Evolutionary conservation across 768 basidiomycete genomes (phyloP).

Genomic region (Cystobasidium onofrii): DNA sequence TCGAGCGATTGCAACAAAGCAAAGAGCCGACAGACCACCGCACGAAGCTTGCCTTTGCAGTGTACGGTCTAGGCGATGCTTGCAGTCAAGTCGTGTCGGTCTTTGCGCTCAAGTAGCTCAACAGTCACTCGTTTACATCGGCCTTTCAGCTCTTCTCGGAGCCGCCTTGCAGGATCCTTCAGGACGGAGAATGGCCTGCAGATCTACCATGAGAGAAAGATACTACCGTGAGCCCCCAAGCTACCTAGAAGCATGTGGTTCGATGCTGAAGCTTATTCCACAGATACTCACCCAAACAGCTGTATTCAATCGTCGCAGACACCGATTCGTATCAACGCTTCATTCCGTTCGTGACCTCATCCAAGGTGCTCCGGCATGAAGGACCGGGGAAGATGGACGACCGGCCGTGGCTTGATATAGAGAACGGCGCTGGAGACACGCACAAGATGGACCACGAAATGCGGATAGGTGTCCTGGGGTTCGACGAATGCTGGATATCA

Average conservation of each 20-base stretch:
- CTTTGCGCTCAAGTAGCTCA: not conserved
- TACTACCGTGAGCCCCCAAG: constrained; percentile 64
- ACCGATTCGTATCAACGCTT: constrained; percentile 77
- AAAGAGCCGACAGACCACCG: not conserved
- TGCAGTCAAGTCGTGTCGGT: not conserved
- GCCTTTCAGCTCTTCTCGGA: constrained; percentile 28
- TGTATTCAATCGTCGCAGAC: constrained; percentile 80
- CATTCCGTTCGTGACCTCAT: constrained; percentile 75
- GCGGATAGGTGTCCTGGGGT: constrained; percentile 75
- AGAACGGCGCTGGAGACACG: constrained; percentile 43
- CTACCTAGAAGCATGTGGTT: not conserved
- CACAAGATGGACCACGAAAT: constrained; percentile 65
- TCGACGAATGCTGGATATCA: constrained; percentile 80
- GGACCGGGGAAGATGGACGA: not conserved
- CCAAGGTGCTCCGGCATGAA: constrained; percentile 53
- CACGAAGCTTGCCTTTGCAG: not conserved
- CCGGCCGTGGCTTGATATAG: constrained; percentile 37
- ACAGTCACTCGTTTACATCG: constrained; percentile 19
- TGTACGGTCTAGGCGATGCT: not conserved
- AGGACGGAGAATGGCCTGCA: constrained; percentile 50
- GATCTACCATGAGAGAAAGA: constrained; percentile 70
- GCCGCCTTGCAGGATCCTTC: constrained; percentile 27
- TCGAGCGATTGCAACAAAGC: not conserved
- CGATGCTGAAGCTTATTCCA: not conserved
- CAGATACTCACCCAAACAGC: constrained; percentile 47